Conservation (phyloP, 257 asterid genomes). For the Nicotiana sylvestris region DNA sequence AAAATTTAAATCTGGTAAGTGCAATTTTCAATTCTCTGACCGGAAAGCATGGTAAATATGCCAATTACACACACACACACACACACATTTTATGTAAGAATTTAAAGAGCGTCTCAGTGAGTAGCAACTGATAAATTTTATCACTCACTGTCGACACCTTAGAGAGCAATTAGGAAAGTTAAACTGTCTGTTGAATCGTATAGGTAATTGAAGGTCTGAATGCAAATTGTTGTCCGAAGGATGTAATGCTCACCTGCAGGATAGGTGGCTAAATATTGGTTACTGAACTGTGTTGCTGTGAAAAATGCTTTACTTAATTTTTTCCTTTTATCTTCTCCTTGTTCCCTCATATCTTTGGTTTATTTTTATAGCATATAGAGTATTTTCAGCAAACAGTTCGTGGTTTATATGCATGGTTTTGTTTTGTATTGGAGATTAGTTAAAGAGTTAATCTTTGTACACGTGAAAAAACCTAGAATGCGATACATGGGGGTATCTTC, state of each 20-base stretch:
- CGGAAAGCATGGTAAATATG: background rate
- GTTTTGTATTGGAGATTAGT: background rate
- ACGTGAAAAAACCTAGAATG: background rate
- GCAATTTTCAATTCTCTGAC: background rate
- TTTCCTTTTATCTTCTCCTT: background rate
- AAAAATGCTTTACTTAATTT: background rate
- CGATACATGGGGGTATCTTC: background rate
- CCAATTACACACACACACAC: background rate
- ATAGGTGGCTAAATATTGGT: background rate
- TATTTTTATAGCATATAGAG: background rate
- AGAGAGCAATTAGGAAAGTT: background rate
- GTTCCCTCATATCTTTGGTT: background rate
- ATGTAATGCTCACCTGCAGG: background rate
- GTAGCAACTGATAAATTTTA: background rate
- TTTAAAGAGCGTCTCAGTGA: background rate
- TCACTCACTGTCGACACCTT: background rate
- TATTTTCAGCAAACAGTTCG: background rate
- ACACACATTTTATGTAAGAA: background rate
- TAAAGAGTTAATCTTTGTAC: background rate
- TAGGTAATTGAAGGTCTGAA: background rate
- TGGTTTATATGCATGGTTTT: background rate
- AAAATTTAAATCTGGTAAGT: background rate
- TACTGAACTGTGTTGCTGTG: background rate
- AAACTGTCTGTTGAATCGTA: background rate
- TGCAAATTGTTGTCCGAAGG: background rate